Evolutionary conservation across 129 eudicot species (phyloP), one percentile per base, ranked within the genome.

Genomic region (Mikania micrantha): DNA sequence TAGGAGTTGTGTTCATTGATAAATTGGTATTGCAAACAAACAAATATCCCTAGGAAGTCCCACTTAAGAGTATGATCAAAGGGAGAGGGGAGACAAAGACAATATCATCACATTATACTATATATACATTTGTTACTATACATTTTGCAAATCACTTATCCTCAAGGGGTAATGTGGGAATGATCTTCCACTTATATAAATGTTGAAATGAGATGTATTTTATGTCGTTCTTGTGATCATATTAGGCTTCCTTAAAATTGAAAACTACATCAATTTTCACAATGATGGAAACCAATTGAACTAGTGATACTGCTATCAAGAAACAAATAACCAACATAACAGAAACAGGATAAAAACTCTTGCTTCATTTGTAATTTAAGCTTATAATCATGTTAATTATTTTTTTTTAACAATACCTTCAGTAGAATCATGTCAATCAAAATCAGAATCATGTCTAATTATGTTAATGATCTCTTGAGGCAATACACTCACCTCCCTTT

Each of bases 401-500:
- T 7, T 13, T 7, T 13, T 19, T 50, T 34, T 12, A 68, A 68
- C 15, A 50, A 50, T 0, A 13, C 24, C 1, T 4, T 7, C 4
- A 66, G 16, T 16, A 66, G 38, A 66, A 66, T 28, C 57, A 44
- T 13, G 17, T 66, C 59, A 27, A 58, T 58, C 44, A 9, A 9
- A 27, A 58, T 58, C 44, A 9, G 11, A 12, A 13, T 44, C 50
- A 12, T 44, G 20, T 13, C 0, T 22, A 4, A 22, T 22, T 3
- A 53, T 53, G 32, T 24, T 22, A 52, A 52, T 9, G 24, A 29
- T 56, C 62, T 20, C 25, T 48, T 13, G 7, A 27, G n/a, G 58
- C 38, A 2, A 49, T 17, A 56, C 61, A 78, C 78, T 34, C 50
- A 88, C 98, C 96, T 88, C 95, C 53, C 95, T 74, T 71, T 92